These are phyloP conservation scores for Westerdykella aurantiaca DNA, from an alignment of 2,329 filamentous ascomycete genomes.

Conservation along the genomic window DNA sequence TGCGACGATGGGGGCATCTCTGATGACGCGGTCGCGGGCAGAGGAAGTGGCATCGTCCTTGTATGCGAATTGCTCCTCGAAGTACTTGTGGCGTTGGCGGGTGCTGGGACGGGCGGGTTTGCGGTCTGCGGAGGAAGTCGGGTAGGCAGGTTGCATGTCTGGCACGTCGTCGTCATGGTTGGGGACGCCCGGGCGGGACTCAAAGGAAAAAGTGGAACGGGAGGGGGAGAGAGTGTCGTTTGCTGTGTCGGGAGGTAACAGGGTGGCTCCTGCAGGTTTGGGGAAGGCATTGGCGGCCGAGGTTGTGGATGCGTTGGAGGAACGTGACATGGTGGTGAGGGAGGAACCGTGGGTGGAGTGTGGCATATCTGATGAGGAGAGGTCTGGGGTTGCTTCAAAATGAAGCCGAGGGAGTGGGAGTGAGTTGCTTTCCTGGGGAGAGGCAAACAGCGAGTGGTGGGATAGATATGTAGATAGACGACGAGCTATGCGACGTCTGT, in stretches of 20 bases:
- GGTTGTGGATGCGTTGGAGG: slow-evolving; percentile 31
- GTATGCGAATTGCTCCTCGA: slow-evolving; percentile 36
- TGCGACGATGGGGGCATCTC: slow-evolving; percentile 45
- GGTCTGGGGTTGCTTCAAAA: neutral
- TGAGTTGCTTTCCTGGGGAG: neutral
- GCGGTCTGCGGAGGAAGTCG: slow-evolving; percentile 17
- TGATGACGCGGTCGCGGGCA: slow-evolving; percentile 39
- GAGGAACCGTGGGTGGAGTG: slow-evolving; percentile 33
- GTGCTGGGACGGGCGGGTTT: slow-evolving; percentile 17
- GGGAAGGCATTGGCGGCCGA: slow-evolving; percentile 29
- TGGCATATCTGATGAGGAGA: slow-evolving; percentile 23
- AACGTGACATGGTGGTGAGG: slow-evolving; percentile 29
- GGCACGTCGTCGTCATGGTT: slow-evolving; percentile 6
- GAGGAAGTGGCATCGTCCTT: slow-evolving; percentile 29
- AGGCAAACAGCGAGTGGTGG: neutral
- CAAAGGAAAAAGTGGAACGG: slow-evolving; percentile 36
- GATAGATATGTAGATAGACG: neutral
- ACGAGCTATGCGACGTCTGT: neutral
- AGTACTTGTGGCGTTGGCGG: slow-evolving; percentile 34
- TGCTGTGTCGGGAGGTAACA: slow-evolving; percentile 24
- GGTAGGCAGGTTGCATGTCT: slow-evolving; percentile 11
- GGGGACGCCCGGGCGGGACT: slow-evolving; percentile 22
- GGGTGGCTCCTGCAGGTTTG: slow-evolving; percentile 28
- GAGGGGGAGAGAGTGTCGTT: slow-evolving; percentile 30
- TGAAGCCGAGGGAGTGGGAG: neutral